Base-by-base conservation (phyloP, 2,329 filamentous ascomycete species). In the Cryphonectria naterciae region DNA sequence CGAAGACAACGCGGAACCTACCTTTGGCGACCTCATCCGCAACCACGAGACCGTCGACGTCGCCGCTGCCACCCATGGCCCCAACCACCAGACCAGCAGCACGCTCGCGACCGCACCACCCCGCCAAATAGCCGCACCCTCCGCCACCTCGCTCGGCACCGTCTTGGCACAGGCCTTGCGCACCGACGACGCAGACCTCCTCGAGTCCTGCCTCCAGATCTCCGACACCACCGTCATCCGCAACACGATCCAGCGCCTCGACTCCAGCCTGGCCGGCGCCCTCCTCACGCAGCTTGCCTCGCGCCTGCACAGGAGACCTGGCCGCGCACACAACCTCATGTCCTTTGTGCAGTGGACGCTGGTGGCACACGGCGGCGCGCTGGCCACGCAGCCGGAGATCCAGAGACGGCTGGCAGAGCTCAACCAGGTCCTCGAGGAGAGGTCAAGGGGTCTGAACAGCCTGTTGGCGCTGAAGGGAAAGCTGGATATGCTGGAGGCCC, bases 331-430 rank as follows among this genome's bases (percentile, higher is more conserved):
- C 67, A 93, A 91, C 78, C 88, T 99, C 43, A 95, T 98, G 87
- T 89, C 92, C 22, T 99, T 96, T 95, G 92, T 98, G 60, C 95
- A 98, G 81, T 97, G 94, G 93, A 95, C 94, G 1, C 88, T 98
- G 68, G 90, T 98, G 46, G 91, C 93, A 1, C 96, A 99, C 78
- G 96, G 96, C 75, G 96, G 95, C 74, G 95, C 95, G 68, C 86
- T 99, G 66, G 93, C 95, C 15, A 92, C 92, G 43, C 93, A 97
- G 79, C 90, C 93, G n/a, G 92, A 95, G 74, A 86, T 97, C 52
- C 87, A 96, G 75, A 90, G 91, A 77, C 91, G 91, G 78, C 87
- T 99, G 72, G 86, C 88, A 64, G 91, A 92, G 56, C 85, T 99
- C 68, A 93, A 95, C 80, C 92, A 92, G 78, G 95, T 98, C 25